A percentile compares a stretch with the other conserved stretches of the same genome.
phyloP scores from a whole-genome alignment of 768 basidiomycete species.

The Mycena olivaceomarginata region DNA sequence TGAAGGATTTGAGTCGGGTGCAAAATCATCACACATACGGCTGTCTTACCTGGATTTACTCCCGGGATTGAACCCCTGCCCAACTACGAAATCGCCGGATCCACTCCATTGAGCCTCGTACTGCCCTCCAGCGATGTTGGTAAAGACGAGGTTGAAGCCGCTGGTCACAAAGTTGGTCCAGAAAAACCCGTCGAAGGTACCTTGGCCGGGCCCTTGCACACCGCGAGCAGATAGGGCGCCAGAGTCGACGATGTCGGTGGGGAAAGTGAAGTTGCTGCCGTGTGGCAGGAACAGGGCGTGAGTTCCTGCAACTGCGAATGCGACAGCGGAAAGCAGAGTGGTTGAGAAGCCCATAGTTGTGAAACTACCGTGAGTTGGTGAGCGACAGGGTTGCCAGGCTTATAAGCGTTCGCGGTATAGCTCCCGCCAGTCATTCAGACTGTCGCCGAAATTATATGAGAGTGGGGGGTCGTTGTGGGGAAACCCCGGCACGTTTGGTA shows the following conservation, averaged over 20 bases:
- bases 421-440: not conserved
- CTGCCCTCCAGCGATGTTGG: slow-evolving; percentile 41
- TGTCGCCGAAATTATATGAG: slow-evolving; percentile 4
- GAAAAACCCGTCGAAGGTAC: slow-evolving; percentile 41
- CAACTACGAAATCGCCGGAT: slow-evolving; percentile 40
- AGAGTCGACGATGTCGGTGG: not conserved
- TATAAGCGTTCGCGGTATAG: slow-evolving; percentile 12
- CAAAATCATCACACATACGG: not conserved
- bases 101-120: slow-evolving; percentile 37
- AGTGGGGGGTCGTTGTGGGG: slow-evolving; percentile 19
- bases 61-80: slow-evolving; percentile 41
- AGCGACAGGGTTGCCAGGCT: not conserved
- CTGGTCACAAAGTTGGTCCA: slow-evolving; percentile 34
- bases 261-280: slow-evolving; percentile 16
- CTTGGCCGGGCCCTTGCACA: slow-evolving; percentile 34
- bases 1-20: not conserved
- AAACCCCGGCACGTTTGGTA: slow-evolving; percentile 16
- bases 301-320: slow-evolving; percentile 17
- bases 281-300: slow-evolving; percentile 31
- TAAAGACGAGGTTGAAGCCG: slow-evolving; percentile 31
- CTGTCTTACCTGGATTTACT: slow-evolving; percentile 22
- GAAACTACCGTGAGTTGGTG: slow-evolving; percentile 7
- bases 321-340: slow-evolving; percentile 30
- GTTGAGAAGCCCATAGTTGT: slow-evolving; percentile 30
- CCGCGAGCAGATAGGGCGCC: slow-evolving; percentile 30